Base-by-base conservation (phyloP, 768 basidiomycete genomes). In the Boletellus emodensis region DNA sequence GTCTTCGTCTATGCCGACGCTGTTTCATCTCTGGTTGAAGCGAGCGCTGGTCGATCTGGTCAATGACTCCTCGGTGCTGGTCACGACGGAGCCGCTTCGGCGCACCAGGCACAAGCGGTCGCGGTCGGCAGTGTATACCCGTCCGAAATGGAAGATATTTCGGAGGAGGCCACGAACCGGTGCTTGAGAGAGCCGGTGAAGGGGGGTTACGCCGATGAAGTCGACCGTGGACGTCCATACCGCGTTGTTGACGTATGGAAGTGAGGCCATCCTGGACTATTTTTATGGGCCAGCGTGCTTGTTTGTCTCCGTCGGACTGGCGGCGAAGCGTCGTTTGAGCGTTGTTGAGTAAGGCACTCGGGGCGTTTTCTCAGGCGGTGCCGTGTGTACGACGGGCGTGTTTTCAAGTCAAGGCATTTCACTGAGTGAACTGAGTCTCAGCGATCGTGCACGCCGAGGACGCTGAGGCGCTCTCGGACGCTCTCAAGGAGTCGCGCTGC, bases 271-370 rank as follows among this genome's bases (percentile, higher is more conserved):
- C 44, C 11, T 54, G 45, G 40, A 15, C 0, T 53, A 11, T 35
- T 56, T 55, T 44, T 56, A 59, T 11, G 57, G 54, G 22, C 46
- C 46, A 17, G 57, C 52, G 4, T 59, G 51, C 44, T 50, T 59
- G 51, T 30, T 60, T 38, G 28, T 56, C 15, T 22, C 43, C 4
- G 36, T 56, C n/a, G 51, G 35, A 43, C 40, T 48, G 0, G 49
- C 46, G 0, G 51, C 34, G 11, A 40, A 46, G 1, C 54, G 57
- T n/a, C 20, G 20, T 0, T 2, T 22, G 11, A 24, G 24, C 24
- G n/a, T n/a, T n/a, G n/a, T n/a, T n/a, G 24, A 24, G 24, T 24
- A 24, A 6, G 24, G 24, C 24, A 24, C 3, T 24, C 24, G 6
- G 24, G 6, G 24, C 24, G 6, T 24, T 24, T n/a, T n/a, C n/a